Evolutionary conservation across 305 asterid genomes (phyloP), one percentile per base, ranked within the genome.

Genomic region (Andrographis paniculata): DNA sequence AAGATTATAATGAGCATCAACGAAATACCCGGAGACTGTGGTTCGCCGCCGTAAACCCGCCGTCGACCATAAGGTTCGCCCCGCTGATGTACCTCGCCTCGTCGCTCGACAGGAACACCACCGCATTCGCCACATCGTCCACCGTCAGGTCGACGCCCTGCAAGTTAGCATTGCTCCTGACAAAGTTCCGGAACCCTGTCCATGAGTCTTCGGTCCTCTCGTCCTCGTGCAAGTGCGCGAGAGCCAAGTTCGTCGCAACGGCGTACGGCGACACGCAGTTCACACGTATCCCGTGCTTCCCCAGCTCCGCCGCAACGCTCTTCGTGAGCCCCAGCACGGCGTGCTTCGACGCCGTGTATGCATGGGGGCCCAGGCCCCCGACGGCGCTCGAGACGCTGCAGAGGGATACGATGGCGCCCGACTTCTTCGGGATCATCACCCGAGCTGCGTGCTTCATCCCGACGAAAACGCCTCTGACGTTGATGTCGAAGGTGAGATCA

Each of bases 401-500:
- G 1, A 86, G 36, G 1, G 96, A 86, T 22, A 91, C 55, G 9
- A 91, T 86, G 13, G 95, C 75, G 42, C 98, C 96, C 58, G 59
- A 78, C 70, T 74, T 73, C 14, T 67, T 69, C 0, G 96, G 99
- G 24, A 86, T 77, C 99, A 91, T 86, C 15, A 74, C n/a, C 17
- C 89, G 87, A 24, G 94, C 94, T 0, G 94, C 96, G 13, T 86
- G 96, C 66, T 91, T 91, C 95, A 91, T 91, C 17, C 96, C 99
- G 2, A 77, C 52, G 63, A 91, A 91, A 33, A 64, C 83, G 0
- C 99, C 96, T 58, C 73, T 83, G 50, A 80, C 91, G n/a, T 91
- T 86, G 28, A 81, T 52, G 14, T 91, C 92, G 14, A 91, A 69
- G 42, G 81, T 72, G 28, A 59, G 67, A 28, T 86, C 93, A 18